Conservation (phyloP, 768 basidiomycete species). For the Psilocybe subaeruginosa region DNA sequence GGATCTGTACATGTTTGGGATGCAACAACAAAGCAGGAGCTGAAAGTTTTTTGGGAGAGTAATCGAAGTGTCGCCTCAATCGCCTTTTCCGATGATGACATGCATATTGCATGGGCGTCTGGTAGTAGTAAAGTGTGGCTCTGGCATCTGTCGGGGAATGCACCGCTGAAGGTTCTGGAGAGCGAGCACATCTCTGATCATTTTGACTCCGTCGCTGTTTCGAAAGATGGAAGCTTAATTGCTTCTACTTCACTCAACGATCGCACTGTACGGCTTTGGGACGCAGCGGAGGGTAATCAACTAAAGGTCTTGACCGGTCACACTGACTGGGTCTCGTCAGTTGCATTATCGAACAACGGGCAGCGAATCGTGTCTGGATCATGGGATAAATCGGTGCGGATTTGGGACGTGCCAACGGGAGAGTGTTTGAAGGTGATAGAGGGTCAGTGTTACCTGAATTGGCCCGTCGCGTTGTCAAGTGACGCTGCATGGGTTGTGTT, state of each 20-base stretch:
- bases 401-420: conserved; percentile 36
- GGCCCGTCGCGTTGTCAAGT: too few relatives aligned
- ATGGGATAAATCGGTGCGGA: conserved; percentile 28
- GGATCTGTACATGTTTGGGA: conserved; percentile 20
- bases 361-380: conserved; percentile 1
- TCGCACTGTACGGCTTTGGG: conserved; percentile 1
- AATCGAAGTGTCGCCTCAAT: background rate
- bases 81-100: too few relatives aligned
- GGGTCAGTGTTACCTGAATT: too few relatives aligned
- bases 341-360: conserved; percentile 8
- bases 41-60: conserved; percentile 4
- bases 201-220: background rate
- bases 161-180: too few relatives aligned
- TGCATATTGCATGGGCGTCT: too few relatives aligned
- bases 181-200: too few relatives aligned
- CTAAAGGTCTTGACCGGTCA: background rate
- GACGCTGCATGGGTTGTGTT: too few relatives aligned
- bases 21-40: conserved; percentile 7
- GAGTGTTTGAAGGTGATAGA: too few relatives aligned
- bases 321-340: background rate
- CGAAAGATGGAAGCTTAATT: conserved; percentile 8
- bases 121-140: too few relatives aligned
- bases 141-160: too few relatives aligned
- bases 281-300: background rate
- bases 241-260: conserved; percentile 3